Evolutionary conservation across 2,329 filamentous ascomycete species (phyloP), one percentile per base, ranked within the genome.

Genomic region (Knoxdaviesia proteae): DNA sequence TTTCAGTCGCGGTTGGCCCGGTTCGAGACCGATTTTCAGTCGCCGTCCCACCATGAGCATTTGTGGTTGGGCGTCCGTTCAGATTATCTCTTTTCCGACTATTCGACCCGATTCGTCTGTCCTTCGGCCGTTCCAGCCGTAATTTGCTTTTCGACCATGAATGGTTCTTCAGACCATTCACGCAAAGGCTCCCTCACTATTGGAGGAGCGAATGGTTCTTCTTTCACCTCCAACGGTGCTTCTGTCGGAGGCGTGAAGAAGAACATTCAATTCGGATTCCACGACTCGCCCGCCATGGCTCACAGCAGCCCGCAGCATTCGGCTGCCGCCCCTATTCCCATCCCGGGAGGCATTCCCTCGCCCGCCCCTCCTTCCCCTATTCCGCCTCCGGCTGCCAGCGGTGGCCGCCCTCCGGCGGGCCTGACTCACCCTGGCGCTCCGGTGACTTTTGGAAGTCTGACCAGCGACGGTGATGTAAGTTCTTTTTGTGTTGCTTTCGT

Each of bases 341-440:
- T 74, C 60, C 76, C 75, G 54, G 59, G 69, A 59, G 53, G 69
- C 61, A 72, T 88, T 42, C 77, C 77, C 40, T 93, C 87, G 39
- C 90, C 90, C 5, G 77, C 82, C 40, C 94, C 88, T 39, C 90
- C 90, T 4, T 88, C 84, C 37, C 90, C 90, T 5, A 96, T 96
- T 52, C 88, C 90, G 33, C 83, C 88, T 59, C 84, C 86, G 42
- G 74, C 80, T 43, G 77, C 79, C 34, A 41, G 40, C 54, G 90
- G 86, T 54, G 84, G 86, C 51, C 84, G 84, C 53, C 87, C 87
- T 51, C 84, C 86, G 38, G 80, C 84, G 34, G 73, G 72, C 49
- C 70, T 84, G 49, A 69, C 78, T 50, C 77, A 77, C 49, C 75
- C 80, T 50, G 72, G 72, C 43, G 58, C 59, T 39, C 78, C 75